Conservation (phyloP, 345 rosid genomes). For the Streptanthus diversifolius region DNA sequence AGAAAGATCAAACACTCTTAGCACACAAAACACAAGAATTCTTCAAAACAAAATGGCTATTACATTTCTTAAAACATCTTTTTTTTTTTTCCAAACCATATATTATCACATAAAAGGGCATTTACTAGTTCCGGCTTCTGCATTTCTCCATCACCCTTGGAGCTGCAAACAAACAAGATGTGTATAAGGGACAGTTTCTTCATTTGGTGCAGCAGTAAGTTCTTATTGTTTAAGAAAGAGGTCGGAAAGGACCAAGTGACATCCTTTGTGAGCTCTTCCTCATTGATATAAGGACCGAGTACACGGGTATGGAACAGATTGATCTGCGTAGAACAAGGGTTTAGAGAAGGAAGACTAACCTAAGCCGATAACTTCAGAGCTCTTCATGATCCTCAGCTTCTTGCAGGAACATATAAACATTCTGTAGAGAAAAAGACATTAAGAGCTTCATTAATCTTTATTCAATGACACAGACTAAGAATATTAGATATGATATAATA, state of each 20-base stretch:
- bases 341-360: conserved; percentile 37
- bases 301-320: neutral
- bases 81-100: conserved; percentile 9
- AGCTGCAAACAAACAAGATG: conserved; percentile 39
- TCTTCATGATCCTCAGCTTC: conserved; percentile 71
- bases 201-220: neutral
- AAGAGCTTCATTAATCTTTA: neutral
- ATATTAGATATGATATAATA: neutral
- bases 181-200: conserved; percentile 9
- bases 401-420: conserved; percentile 65
- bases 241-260: conserved; percentile 5
- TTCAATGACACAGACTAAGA: neutral
- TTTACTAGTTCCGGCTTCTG: conserved; percentile 40
- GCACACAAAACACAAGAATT: conserved; percentile 18
- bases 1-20: conserved; percentile 24
- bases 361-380: conserved; percentile 65
- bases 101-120: neutral
- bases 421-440: conserved; percentile 36
- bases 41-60: conserved; percentile 29
- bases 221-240: conserved; percentile 4
- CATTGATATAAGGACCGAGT: neutral
- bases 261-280: neutral
- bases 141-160: conserved; percentile 72
- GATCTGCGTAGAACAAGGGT: neutral
- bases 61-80: conserved; percentile 20